These are phyloP conservation scores for Xylariaceae sp. DNA, from an alignment of 2,329 filamentous ascomycete genomes.

Conservation along the genomic window DNA sequence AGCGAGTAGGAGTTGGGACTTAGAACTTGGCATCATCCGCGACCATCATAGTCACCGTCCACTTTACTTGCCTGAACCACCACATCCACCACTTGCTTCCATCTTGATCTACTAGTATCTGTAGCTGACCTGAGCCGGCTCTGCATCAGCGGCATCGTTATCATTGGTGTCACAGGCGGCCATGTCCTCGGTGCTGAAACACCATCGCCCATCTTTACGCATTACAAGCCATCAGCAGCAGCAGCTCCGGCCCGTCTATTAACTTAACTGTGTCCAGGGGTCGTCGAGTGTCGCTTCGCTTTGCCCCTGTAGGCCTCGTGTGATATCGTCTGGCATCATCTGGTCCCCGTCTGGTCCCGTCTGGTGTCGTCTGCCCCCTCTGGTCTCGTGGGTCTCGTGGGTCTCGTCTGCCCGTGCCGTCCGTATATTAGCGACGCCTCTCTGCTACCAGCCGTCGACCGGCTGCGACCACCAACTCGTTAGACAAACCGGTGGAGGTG, in stretches of 20 bases:
- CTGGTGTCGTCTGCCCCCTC: too few species aligned
- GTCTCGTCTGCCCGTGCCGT: neutral
- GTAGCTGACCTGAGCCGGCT: constrained; percentile 1
- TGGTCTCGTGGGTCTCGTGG: too few species aligned
- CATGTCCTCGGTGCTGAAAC: constrained; percentile 1
- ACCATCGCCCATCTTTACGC: neutral
- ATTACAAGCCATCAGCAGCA: neutral
- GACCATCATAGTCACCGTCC: too few species aligned
- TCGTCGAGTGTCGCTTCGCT: constrained; percentile 7
- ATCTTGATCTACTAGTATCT: neutral
- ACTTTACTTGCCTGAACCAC: neutral
- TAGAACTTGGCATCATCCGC: neutral
- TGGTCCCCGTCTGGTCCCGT: too few species aligned
- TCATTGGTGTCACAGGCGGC: constrained; percentile 8
- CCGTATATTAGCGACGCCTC: constrained; percentile 1
- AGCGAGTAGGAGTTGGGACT: neutral
- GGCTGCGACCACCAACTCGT: neutral
- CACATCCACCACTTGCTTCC: neutral
- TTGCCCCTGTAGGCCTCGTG: neutral
- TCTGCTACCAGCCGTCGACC: neutral
- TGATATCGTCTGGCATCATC: too few species aligned
- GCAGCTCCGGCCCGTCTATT: neutral
- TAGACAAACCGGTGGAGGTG: neutral
- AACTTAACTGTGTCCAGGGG: constrained; percentile 1
- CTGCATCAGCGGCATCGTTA: constrained; percentile 8